These are phyloP conservation scores for Cytospora chrysosperma DNA, from an alignment of 2,329 filamentous ascomycete genomes.

Conservation along the genomic window DNA sequence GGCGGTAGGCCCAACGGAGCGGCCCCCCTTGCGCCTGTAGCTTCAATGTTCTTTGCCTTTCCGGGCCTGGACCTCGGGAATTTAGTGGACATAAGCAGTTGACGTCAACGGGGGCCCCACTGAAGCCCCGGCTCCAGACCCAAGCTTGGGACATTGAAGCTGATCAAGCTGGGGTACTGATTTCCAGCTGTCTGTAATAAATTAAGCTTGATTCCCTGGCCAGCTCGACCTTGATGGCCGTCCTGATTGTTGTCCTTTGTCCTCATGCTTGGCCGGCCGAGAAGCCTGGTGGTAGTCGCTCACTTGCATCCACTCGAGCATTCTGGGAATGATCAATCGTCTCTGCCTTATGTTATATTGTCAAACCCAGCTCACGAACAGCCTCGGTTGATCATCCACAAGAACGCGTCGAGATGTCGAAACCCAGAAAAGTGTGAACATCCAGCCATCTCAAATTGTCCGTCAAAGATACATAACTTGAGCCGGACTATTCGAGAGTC, in stretches of 20 bases:
- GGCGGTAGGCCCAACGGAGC: slow-evolving; percentile 14
- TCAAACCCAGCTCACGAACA: neutral
- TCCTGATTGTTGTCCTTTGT: neutral
- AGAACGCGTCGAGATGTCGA: neutral
- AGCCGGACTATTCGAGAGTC: neutral
- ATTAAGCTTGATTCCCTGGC: slow-evolving; percentile 9
- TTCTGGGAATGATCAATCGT: neutral
- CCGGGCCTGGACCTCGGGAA: neutral
- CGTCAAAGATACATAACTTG: neutral
- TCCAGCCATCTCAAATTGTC: neutral
- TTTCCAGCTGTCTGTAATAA: neutral
- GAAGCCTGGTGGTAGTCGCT: neutral
- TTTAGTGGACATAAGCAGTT: neutral
- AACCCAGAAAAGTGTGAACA: neutral
- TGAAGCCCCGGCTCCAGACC: neutral
- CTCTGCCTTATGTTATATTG: neutral
- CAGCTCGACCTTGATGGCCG: slow-evolving; percentile 9
- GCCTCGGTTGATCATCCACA: neutral
- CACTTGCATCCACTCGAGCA: neutral
- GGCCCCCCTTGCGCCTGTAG: slow-evolving; percentile 8
- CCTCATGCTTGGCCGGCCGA: neutral
- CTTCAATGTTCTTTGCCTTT: slow-evolving; percentile 17
- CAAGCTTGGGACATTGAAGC: neutral
- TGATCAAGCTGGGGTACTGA: neutral
- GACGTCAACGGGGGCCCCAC: neutral